A percentile compares a stretch with the other conserved stretches of the same genome.
Conservation (phyloP, 257 asterid genomes). For the Petrea volubilis region DNA sequence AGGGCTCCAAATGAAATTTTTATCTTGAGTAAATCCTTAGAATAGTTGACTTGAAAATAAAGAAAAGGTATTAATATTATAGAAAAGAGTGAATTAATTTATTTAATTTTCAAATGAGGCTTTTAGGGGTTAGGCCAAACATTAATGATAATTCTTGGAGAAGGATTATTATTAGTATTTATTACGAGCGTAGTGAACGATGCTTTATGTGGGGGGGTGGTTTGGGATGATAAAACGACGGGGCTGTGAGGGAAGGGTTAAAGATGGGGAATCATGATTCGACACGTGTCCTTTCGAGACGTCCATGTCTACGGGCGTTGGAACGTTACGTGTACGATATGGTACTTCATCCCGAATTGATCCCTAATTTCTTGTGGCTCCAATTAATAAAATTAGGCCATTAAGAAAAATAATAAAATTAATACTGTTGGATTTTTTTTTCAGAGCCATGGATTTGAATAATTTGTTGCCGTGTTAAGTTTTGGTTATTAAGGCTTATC, state of each 20-base stretch:
- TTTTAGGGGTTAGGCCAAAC: background rate
- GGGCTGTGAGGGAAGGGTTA: background rate
- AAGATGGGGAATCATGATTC: background rate
- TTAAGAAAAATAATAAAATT: too few species aligned
- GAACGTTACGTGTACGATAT: too few species aligned
- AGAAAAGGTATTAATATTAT: background rate
- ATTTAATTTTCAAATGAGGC: background rate
- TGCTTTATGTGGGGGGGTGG: constrained; percentile 1
- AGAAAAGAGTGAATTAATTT: background rate
- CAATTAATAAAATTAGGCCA: too few species aligned
- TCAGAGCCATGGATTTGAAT: too few species aligned
- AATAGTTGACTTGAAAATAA: background rate
- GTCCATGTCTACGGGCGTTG: too few species aligned
- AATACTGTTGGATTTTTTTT: too few species aligned
- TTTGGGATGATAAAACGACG: background rate
- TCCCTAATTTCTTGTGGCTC: too few species aligned
- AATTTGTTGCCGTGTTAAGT: too few species aligned
- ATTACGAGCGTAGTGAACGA: constrained; percentile 19
- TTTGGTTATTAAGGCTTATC: too few species aligned
- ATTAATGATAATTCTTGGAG: constrained; percentile 12
- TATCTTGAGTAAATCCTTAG: constrained; percentile 16
- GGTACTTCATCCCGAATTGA: too few species aligned
- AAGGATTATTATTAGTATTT: constrained; percentile 12
- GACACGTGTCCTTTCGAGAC: background rate
- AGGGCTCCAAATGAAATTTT: constrained; percentile 4